Base-by-base conservation (phyloP, 1,139 yeast species). In the Magnusiomyces paraingens region DNA sequence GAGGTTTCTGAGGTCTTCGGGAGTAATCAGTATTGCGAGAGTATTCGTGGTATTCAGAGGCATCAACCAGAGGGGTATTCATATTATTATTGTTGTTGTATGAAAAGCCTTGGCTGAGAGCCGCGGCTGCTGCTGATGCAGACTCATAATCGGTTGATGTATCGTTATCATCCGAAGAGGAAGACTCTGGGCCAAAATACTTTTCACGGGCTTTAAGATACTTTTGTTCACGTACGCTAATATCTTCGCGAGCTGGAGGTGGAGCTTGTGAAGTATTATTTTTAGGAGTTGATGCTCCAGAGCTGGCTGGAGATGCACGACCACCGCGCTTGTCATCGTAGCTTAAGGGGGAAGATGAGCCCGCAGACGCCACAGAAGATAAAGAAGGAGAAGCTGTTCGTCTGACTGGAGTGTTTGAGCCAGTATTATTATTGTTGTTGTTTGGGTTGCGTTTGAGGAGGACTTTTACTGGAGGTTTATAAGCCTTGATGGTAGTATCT, bases 151-250 rank as follows among this genome's bases (percentile, higher is more conserved):
- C 40, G 6, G 22, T 38, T 2, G 29, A 3, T 14, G 35, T 4
- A 6, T 47, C 50, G 10, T n/a, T 35, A 3, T 40, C 47, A 21
- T 41, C 53, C 17, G 40, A 49, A 18, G 29, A 36, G 4, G 29
- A 21, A 2, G 47, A 21, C 10, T 49, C 50, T n/a, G 50, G 51
- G 2, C 58, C 58, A 52, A 55, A 55, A 15, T 50, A 46, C 51
- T 55, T 55, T 42, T 55, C 55, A 12, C 58, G 49, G 3, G 58
- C 58, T 29, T 52, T 52, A 4, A 47, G 51, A 20, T 55, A 55
- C 21, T 53, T 53, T 35, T 45, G 53, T 36, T 55, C 54, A 2
- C 58, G 41, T 1, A 53, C 52, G 12, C 51, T 32, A 26, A 51
- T 47, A 11, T 52, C 58, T 35, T 55, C 58, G 17, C 51, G 50